Base-by-base conservation (phyloP, 2,329 filamentous ascomycete genomes). In the Ramularia endophylla region DNA sequence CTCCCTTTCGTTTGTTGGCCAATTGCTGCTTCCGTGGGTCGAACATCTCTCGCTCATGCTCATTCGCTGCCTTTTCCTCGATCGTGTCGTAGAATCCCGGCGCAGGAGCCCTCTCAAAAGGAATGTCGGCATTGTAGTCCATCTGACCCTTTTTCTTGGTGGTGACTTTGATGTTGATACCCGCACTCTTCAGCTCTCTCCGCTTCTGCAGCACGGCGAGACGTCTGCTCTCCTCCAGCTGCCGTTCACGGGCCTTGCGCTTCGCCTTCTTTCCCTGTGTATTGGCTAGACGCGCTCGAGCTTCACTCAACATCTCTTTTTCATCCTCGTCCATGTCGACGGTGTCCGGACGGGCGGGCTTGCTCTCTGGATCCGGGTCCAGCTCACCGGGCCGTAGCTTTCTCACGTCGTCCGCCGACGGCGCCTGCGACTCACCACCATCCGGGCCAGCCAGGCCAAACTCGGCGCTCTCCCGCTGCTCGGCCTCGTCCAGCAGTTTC, bases 181-280 rank as follows among this genome's bases (percentile, higher is more conserved):
- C 92, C 2, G 92, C 88, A 61, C 89, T 94, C 70, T 98, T 98
- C 52, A 98, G 78, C 68, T 98, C 92, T 54, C 92, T 80, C 28
- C 92, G 81, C 71, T 98, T 98, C 70, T 97, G 92, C 48, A 98
- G 70, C 27, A 90, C 80, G 1, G 92, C 92, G 48, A 98, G 68
- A 41, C 92, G 79, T 45, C 90, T 80, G 11, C 89, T 95, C 69
- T 97, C 90, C 62, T 98, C 92, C 54, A 98, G 77, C 62, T 97
- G 90, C 49, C 92, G 78, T 66, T 98, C 92, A 58, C 92, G 80
- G 25, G 92, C 92, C 74, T 98, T 98, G 54, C 92, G 75, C 74
- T 98, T 98, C 5, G 92, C 92, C 71, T 98, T 98, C 70, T 98
- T 98, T 62, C 92, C 92, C 67, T 97, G 92, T 8, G 92, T 97